Percentiles rank a stretch among this genome's conserved stretches.
Conservation (phyloP, 805 yeast species). For the Vanderwaltozyma yarrowii region DNA sequence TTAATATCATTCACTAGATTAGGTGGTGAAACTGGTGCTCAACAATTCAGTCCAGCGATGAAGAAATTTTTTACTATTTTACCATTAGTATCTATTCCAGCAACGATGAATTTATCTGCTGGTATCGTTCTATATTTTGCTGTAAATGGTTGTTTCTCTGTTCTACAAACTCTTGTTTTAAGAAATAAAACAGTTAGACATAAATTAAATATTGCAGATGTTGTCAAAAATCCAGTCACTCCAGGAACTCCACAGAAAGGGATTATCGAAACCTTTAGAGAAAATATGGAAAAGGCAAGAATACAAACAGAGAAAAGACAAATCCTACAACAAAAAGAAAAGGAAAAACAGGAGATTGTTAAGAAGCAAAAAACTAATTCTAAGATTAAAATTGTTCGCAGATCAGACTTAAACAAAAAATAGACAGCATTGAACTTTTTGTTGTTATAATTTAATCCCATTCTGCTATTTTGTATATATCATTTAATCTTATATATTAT, state of each 20-base stretch:
- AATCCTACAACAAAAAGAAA: constrained; percentile 28
- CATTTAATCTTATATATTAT: too few species aligned
- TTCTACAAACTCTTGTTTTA: constrained; percentile 59
- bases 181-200: constrained; percentile 51
- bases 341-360: constrained; percentile 23
- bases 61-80: constrained; percentile 58
- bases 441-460: too few species aligned
- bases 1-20: constrained; percentile 65
- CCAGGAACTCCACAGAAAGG: constrained; percentile 20
- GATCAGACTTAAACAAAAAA: constrained; percentile 14
- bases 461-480: too few species aligned
- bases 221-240: constrained; percentile 45
- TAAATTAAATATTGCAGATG: constrained; percentile 46
- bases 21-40: constrained; percentile 90
- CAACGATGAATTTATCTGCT: constrained; percentile 78
- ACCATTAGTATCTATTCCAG: constrained; percentile 78
- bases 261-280: constrained; percentile 30
- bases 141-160: constrained; percentile 65
- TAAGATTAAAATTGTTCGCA: constrained; percentile 23
- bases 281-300: constrained; percentile 32
- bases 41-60: constrained; percentile 51
- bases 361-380: constrained; percentile 25
- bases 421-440: too few species aligned
- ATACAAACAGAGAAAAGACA: constrained; percentile 32
- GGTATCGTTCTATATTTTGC: constrained; percentile 82